Evolutionary conservation across 306 rosid species (phyloP), one percentile per base, ranked within the genome.

Genomic region (Gastrolobium bilobum): DNA sequence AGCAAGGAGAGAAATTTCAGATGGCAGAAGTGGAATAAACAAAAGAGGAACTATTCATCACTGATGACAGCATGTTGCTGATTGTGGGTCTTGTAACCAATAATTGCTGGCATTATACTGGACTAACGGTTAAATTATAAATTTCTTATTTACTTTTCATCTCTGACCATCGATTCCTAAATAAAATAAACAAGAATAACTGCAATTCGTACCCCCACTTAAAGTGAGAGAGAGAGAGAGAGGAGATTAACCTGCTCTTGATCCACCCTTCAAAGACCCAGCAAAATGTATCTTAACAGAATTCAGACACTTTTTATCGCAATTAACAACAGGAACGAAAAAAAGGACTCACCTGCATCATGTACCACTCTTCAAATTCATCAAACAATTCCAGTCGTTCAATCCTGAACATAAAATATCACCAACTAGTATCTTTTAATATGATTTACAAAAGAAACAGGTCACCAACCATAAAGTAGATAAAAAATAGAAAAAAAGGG

Each of bases 301-400:
- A 59, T n/a, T 60, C 57, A 67, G 44, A 50, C 70, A 52, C 75
- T 37, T 74, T 63, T 30, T 13, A 60, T 68, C 62, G 65, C 61
- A 71, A 80, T 67, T 34, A 43, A 78, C 10, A 72, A 76, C 20
- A 77, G 47, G 50, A 63, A 77, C 43, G 50, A 71, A 61, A 51
- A 83, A 71, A 39, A 48, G 66, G 82, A 83, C 89, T 91, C 81
- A 87, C 98, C 96, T 91, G 97, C 97, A 95, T 95, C 99, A 95
- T 91, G 88, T 95, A 82, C 98, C 98, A 95, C 86, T 95, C 97
- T 86, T 94, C 99, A 84, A 95, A 95, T 89, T 95, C 98, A 79
- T 95, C 98, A 61, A 92, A 93, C 83, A 91, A 78, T 85, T 95
- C 98, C 86, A 95, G 85, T 83, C 99, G 89, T 84, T 95, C 99